Base-by-base conservation (phyloP, 116 monocot species). In the Iris pallida region DNA sequence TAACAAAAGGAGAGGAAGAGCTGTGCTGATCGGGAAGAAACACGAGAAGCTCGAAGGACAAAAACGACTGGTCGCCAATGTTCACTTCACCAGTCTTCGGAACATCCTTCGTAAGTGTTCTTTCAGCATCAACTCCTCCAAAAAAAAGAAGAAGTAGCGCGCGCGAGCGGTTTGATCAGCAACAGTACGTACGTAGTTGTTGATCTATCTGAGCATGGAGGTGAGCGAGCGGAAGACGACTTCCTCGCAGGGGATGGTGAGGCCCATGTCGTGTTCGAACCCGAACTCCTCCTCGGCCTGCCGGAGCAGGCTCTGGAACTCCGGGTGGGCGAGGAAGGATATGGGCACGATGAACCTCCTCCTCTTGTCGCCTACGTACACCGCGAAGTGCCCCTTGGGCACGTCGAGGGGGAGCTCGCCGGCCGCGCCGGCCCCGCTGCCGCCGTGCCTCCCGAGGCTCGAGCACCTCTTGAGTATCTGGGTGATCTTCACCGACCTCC, bases 221-320 rank as follows among this genome's bases (percentile, higher is more conserved):
- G 73, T 73, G 64, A 73, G 73, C 0, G 45, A 64, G 9, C 64
- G 61, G 55, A 73, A 73, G 18, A 20, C 55, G 44, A 46, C 55
- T 42, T 73, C 73, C 55, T 73, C 73, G 16, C 73, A 73, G 19
- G 73, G 73, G 18, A 73, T 73, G n/a, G 56, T 73, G 20, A 73
- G 57, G 14, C 73, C 73, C 73, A 73, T 63, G 7, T 64, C 56
- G 42, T 73, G 73, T 43, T 64, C 44, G 56, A 73, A 73, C 15
- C 73, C 73, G 47, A 73, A 73, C 64, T 73, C 73, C 54, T 73
- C 73, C 73, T 73, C 73, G 8, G 73, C 64, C 12, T 44, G 64
- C n/a, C 64, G 20, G 55, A 73, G 19, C 45, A 73, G 43, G 4
- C 0, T 20, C 47, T 73, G 73, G 64, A 73, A 73, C 73, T 73